Evolutionary conservation across 2,329 filamentous ascomycete genomes (phyloP).

Genomic region (Drechslerella stenobrocha): DNA sequence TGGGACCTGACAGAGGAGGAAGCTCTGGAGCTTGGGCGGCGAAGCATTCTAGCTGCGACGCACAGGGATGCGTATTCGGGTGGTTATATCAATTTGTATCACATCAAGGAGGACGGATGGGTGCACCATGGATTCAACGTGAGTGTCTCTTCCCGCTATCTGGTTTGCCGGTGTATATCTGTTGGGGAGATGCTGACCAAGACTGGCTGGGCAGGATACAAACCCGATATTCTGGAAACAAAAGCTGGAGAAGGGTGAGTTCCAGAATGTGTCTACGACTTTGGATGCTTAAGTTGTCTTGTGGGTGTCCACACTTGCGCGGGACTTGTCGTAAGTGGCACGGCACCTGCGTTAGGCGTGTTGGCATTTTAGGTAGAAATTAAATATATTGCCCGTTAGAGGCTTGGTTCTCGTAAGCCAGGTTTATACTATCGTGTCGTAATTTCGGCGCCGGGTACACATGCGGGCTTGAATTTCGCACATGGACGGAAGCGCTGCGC

Average conservation of each 20-base stretch:
- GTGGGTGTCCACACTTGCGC: background rate
- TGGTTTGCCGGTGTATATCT: background rate
- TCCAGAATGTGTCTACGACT: constrained; percentile 82
- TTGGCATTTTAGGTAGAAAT: too few relatives aligned
- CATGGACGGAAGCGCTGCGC: too few relatives aligned
- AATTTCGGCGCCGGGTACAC: too few relatives aligned
- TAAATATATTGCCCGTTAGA: too few relatives aligned
- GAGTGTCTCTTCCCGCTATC: constrained; percentile 17
- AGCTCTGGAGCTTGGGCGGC: constrained; percentile 83
- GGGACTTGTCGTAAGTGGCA: background rate
- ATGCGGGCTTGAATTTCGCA: too few relatives aligned
- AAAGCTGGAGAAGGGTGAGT: constrained; percentile 97
- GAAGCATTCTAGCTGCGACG: constrained; percentile 93
- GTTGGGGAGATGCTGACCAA: background rate
- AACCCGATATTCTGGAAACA: constrained; percentile 99
- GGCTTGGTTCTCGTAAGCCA: too few relatives aligned
- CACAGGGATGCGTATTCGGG: constrained; percentile 98
- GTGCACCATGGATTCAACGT: constrained; percentile 92
- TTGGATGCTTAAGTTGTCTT: constrained; percentile 11
- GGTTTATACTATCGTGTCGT: too few relatives aligned
- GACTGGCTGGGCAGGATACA: constrained; percentile 75
- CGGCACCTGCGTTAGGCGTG: background rate
- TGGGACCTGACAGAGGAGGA: constrained; percentile 87
- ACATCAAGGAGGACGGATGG: constrained; percentile 98
- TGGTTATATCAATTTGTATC: constrained; percentile 97